These are phyloP conservation scores for Microcyclosporella mali DNA, from an alignment of 2,329 filamentous ascomycete genomes.

Conservation along the genomic window DNA sequence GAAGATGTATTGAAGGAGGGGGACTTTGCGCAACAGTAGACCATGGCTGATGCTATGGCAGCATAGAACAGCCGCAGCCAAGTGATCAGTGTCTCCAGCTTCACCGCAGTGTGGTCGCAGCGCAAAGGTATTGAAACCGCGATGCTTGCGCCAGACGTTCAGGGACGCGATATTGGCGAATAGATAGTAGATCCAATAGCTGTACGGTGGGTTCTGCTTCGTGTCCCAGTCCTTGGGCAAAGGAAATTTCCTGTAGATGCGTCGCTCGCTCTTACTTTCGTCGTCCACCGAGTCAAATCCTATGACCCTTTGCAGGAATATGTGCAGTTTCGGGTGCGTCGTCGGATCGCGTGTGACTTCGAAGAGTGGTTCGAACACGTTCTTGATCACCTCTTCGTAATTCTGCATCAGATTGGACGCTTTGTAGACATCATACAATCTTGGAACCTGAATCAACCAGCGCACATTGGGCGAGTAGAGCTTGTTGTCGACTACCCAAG, in stretches of 20 bases:
- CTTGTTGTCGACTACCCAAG: conserved; percentile 97
- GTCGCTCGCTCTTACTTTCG: conserved; percentile 91
- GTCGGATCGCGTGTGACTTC: conserved; percentile 84
- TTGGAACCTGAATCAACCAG: conserved; percentile 93
- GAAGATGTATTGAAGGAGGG: conserved; percentile 91
- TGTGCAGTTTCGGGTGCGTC: conserved; percentile 84
- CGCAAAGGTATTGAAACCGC: conserved; percentile 93
- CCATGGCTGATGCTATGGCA: conserved; percentile 97
- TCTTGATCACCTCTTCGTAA: conserved; percentile 83
- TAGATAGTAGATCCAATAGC: conserved; percentile 97
- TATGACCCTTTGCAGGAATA: conserved; percentile 91
- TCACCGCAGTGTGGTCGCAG: conserved; percentile 93
- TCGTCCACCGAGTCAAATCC: conserved; percentile 98
- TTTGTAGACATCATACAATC: conserved; percentile 94
- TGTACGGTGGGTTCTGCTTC: conserved; percentile 94
- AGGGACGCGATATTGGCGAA: conserved; percentile 91
- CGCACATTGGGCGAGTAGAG: conserved; percentile 95
- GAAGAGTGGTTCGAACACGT: conserved; percentile 89
- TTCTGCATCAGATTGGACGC: conserved; percentile 71
- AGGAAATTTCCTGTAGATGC: conserved; percentile 93
- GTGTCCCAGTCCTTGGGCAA: conserved; percentile 83
- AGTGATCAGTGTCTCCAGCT: conserved; percentile 91
- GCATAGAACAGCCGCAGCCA: conserved; percentile 84
- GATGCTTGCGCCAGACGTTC: conserved; percentile 82
- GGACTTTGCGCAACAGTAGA: conserved; percentile 85